These are phyloP conservation scores for Naganishia sp. DNA, from an alignment of 1,284 basidiomycete genomes.

Conservation along the genomic window DNA sequence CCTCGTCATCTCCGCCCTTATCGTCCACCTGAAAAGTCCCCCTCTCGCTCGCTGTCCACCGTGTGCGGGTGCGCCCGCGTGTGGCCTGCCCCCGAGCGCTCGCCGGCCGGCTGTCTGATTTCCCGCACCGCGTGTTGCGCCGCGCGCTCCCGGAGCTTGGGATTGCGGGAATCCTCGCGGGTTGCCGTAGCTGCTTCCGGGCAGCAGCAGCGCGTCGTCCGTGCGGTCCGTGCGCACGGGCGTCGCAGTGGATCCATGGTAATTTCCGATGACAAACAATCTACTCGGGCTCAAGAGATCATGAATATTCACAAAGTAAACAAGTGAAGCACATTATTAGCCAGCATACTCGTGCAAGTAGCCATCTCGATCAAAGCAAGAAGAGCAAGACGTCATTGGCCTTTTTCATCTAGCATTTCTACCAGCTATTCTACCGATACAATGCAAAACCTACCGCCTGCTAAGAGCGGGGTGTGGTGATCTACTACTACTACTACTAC, in stretches of 20 bases:
- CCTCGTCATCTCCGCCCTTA: no score
- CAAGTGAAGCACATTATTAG: no score
- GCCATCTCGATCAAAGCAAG: background rate
- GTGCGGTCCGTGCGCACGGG: background rate
- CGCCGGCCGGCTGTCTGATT: constrained; percentile 2
- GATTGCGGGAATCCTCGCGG: background rate
- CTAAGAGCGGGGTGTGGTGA: background rate
- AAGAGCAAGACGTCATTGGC: background rate
- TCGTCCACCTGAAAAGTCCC: no score
- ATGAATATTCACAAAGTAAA: no score
- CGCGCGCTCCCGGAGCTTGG: background rate
- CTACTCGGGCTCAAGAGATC: no score
- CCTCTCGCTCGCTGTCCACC: no score
- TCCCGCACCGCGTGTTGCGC: constrained; percentile 1
- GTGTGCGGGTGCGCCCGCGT: no score
- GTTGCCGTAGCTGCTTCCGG: background rate
- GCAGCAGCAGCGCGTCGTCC: background rate
- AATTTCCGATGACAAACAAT: no score
- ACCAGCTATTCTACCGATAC: constrained; percentile 3
- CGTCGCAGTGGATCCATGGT: background rate
- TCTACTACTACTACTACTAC: constrained; percentile 17
- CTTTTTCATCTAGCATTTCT: constrained; percentile 10
- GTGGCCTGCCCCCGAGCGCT: background rate
- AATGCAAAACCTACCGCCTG: background rate
- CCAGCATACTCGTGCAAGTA: no score